Percentiles rank a stretch among this genome's conserved stretches.
phyloP scores from a whole-genome alignment of 805 yeast genomes.

The Lachancea quebecensis region DNA sequence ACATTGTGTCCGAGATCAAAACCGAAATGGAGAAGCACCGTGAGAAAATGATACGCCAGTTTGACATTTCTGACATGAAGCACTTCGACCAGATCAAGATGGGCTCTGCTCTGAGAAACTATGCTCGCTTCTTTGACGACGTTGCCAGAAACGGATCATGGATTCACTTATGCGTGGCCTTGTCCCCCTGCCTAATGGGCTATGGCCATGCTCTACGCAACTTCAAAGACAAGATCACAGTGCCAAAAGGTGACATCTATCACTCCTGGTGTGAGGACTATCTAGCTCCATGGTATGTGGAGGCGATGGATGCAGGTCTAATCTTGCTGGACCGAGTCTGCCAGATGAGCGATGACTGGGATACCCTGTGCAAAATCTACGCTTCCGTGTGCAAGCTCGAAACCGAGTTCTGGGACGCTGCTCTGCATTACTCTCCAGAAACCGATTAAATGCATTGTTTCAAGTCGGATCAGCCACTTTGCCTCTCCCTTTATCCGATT shows the following conservation, averaged over 20 bases:
- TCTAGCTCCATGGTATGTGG: conserved; percentile 47
- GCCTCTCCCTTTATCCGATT: not conserved
- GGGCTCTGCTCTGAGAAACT: conserved; percentile 51
- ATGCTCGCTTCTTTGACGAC: conserved; percentile 52
- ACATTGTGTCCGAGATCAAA: conserved; percentile 45
- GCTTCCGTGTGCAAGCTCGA: conserved; percentile 55
- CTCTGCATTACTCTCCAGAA: conserved; percentile 1
- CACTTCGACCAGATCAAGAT: conserved; percentile 43
- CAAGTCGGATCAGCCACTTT: too few relatives aligned
- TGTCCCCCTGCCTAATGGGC: conserved; percentile 73
- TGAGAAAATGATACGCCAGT: conserved; percentile 38
- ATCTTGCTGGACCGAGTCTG: conserved; percentile 41
- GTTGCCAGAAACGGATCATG: conserved; percentile 51
- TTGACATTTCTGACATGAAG: conserved; percentile 34
- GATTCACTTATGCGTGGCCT: conserved; percentile 58
- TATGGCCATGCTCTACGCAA: conserved; percentile 49
- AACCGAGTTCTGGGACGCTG: conserved; percentile 55
- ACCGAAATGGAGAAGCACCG: conserved; percentile 53
- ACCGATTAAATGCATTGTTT: not conserved
- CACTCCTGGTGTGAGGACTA: conserved; percentile 59
- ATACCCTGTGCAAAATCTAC: conserved; percentile 50
- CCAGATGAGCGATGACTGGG: conserved; percentile 37
- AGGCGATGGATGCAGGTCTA: conserved; percentile 47
- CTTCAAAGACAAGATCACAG: conserved; percentile 30
- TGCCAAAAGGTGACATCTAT: conserved; percentile 24